phyloP scores from a whole-genome alignment of 208 protist species.

The Novymonas esmeraldas region DNA sequence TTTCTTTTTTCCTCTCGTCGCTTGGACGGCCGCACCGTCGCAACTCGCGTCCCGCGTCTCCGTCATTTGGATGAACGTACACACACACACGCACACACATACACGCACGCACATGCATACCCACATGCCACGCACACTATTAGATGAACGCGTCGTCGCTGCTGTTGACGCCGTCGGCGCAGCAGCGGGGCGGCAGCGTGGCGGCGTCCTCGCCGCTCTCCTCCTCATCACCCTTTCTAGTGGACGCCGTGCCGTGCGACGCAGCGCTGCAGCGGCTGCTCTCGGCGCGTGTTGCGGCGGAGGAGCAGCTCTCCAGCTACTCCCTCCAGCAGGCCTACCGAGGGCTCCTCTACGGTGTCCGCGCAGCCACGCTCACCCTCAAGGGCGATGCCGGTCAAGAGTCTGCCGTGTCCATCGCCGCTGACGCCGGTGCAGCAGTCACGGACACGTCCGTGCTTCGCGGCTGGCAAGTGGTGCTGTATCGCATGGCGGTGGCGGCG shows the following conservation, averaged over 20 bases:
- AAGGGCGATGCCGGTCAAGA: no score
- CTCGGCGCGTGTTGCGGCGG: slow-evolving; percentile 40
- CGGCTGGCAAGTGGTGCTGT: slow-evolving; percentile 53
- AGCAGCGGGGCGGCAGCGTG: not conserved
- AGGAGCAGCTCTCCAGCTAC: slow-evolving; percentile 81
- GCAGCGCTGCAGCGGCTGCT: slow-evolving; percentile 64
- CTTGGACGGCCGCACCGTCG: not conserved
- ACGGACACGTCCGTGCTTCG: slow-evolving; percentile 15
- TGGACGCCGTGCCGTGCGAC: slow-evolving; percentile 62
- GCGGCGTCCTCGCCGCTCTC: not conserved
- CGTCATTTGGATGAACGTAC: not conserved
- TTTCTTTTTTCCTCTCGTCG: no score
- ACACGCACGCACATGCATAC: not conserved
- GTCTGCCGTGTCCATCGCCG: no score
- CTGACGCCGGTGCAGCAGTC: not conserved
- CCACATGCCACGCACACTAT: not conserved
- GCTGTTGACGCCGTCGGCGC: slow-evolving; percentile 2
- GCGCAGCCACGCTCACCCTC: slow-evolving; percentile 9
- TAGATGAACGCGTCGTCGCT: slow-evolving; percentile 6
- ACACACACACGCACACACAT: not conserved
- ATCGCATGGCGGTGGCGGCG: slow-evolving; percentile 40
- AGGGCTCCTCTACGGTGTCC: slow-evolving; percentile 54
- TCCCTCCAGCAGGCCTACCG: slow-evolving; percentile 69
- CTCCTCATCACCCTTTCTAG: slow-evolving; percentile 20
- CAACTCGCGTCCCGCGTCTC: not conserved